Base-by-base conservation (phyloP, 441 rosid species). In the Breynia disticha region DNA sequence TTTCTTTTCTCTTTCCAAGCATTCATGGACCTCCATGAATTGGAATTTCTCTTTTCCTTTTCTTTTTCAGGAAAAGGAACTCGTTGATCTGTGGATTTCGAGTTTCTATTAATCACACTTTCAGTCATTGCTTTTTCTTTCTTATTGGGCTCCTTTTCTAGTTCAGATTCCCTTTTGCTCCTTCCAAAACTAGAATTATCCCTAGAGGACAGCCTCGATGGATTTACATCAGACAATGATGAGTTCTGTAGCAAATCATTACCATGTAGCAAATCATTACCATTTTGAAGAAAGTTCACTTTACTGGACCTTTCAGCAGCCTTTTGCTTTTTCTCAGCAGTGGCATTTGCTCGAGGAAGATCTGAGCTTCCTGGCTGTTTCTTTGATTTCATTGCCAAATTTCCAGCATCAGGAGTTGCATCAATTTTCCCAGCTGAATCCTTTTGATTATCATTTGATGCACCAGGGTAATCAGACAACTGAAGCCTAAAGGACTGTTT, bases 1-100 rank as follows among this genome's bases (percentile, higher is more conserved):
- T 82, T 82, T 64, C 95, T 80, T 73, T 77, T 85, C 75, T 85
- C 90, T 70, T 78, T 85, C 95, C 95, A 82, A 41, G 87, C 95
- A 77, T 85, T 79, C 85, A 85, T 74, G 54, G 82, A 75, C 66
- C 76, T 82, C 84, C 80, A 61, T 62, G 85, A 56, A 67, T 64
- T 58, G 21, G 69, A 58, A 67, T 70, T 75, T 69, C 77, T 82
- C 71, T 52, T 78, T 42, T 79, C 87, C 70, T 61, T 84, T 52
- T 84, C 93, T 57, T 71, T 82, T 55, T 78, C 87, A 28, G 63
- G 14, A 42, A 59, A 54, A 52, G 71, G 64, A 67, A 60, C 45
- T 41, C 63, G 83, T 69, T 68, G 76, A 70, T 70, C 74, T 35
- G 58, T 57, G 5, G 67, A 55, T 66, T 67, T 82, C 53, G 65